Evolutionary conservation across 352 stramenopile species (phyloP).

Genomic region (Paralagenidium karlingii): DNA sequence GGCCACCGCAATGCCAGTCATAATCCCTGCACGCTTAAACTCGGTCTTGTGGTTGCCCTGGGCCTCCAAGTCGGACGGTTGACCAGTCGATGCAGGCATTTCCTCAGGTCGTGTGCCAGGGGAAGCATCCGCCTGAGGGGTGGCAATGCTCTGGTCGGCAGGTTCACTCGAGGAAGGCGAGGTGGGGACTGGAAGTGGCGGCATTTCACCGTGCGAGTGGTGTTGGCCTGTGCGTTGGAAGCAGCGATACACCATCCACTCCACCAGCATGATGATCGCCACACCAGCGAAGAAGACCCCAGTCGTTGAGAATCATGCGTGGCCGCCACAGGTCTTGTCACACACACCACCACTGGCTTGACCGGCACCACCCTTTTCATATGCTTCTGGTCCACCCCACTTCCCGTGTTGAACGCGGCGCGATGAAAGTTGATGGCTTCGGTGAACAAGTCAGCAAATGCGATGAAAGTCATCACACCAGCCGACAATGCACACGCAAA

Average conservation of each 20-base stretch:
- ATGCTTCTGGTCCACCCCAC: conserved; percentile 34
- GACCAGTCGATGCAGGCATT: conserved; percentile 13
- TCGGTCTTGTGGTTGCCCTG: conserved; percentile 20
- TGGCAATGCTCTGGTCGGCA: no score
- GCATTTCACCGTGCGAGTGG: conserved; percentile 16
- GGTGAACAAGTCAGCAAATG: conserved; percentile 47
- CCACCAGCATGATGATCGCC: conserved; percentile 48
- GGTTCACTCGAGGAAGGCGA: no score
- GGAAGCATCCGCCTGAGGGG: no score
- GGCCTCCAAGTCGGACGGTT: conserved; percentile 4
- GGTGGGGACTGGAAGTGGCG: no score
- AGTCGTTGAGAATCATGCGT: conserved; percentile 44
- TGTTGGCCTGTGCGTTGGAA: conserved; percentile 13
- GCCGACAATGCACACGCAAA: conserved; percentile 57
- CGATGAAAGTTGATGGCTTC: conserved; percentile 45
- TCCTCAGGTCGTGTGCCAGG: conserved; percentile 10
- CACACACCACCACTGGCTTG: conserved; percentile 24
- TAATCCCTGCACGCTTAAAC: conserved; percentile 76
- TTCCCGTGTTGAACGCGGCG: conserved; percentile 32
- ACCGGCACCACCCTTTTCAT: conserved; percentile 35
- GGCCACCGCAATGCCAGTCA: conserved; percentile 90
- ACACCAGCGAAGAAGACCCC: conserved; percentile 42
- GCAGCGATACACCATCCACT: conserved; percentile 46
- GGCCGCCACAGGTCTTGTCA: conserved; percentile 37
- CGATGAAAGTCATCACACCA: conserved; percentile 69